Percentiles rank a stretch among this genome's conserved stretches.
Conservation (phyloP, 192 early-diverging fungal species). For the Linnemannia zychae region DNA sequence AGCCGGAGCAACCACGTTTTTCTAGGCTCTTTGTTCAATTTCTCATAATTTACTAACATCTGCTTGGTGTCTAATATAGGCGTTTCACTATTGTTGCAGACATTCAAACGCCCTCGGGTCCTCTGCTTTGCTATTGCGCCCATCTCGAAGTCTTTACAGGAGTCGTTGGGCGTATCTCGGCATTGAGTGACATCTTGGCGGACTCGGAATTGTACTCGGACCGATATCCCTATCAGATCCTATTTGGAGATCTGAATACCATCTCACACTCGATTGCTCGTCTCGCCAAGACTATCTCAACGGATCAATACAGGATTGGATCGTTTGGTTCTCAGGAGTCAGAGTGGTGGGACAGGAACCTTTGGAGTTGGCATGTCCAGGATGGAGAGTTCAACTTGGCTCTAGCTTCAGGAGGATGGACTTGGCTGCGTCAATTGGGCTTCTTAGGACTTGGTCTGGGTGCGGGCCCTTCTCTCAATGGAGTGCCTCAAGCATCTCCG, state of each 20-base stretch:
- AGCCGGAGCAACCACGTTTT: background rate
- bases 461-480: background rate
- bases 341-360: conserved; percentile 77
- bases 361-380: conserved; percentile 64
- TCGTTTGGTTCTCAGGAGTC: conserved; percentile 75
- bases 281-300: conserved; percentile 71
- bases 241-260: conserved; percentile 85
- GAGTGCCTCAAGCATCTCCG: background rate
- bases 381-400: conserved; percentile 60
- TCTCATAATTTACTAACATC: background rate
- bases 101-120: conserved; percentile 61
- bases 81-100: conserved; percentile 75
- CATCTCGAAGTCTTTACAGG: conserved; percentile 86
- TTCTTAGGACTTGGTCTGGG: conserved; percentile 29
- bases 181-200: conserved; percentile 76
- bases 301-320: conserved; percentile 75
- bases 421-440: conserved; percentile 34
- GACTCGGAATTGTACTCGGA: conserved; percentile 62
- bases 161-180: conserved; percentile 74
- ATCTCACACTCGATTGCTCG: conserved; percentile 83
- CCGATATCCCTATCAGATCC: conserved; percentile 73
- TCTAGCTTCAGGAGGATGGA: conserved; percentile 52
- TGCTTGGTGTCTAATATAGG: conserved; percentile 27
- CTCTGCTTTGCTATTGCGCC: conserved; percentile 78
- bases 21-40: background rate